Conservation (phyloP, 495 filamentous ascomycete genomes). For the Aspergillus olivimuriae region DNA sequence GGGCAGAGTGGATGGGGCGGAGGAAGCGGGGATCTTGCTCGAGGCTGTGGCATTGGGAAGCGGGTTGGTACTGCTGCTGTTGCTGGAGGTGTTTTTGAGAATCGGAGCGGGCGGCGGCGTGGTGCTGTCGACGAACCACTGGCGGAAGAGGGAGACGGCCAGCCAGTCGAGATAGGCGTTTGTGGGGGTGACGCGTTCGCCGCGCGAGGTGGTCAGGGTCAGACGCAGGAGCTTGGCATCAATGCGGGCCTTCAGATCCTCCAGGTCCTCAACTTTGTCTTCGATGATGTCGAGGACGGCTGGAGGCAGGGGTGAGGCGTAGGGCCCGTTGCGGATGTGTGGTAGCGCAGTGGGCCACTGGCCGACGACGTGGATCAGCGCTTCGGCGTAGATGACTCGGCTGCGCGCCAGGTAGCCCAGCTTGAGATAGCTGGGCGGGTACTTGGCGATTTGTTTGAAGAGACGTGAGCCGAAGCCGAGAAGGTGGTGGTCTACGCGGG, state of each 20-base stretch:
- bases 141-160: constrained; percentile 74
- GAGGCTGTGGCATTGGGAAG: no score
- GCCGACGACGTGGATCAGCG: constrained; percentile 84
- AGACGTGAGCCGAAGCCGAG: constrained; percentile 82
- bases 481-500: constrained; percentile 87
- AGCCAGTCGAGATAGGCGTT: constrained; percentile 85
- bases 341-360: constrained; percentile 78
- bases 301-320: constrained; percentile 55
- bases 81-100: constrained; percentile 32
- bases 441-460: constrained; percentile 92
- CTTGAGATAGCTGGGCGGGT: constrained; percentile 84
- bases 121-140: constrained; percentile 86
- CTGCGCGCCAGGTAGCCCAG: constrained; percentile 79
- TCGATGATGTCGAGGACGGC: constrained; percentile 80
- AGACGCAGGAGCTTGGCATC: constrained; percentile 77
- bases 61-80: no score
- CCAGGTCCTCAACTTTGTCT: constrained; percentile 81
- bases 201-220: constrained; percentile 67
- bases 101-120: constrained; percentile 56
- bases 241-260: constrained; percentile 58
- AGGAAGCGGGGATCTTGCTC: no score
- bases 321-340: constrained; percentile 60
- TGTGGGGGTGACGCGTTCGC: constrained; percentile 70
- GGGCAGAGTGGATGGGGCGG: no score
- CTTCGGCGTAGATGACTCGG: constrained; percentile 83